Evolutionary conservation across 768 basidiomycete genomes (phyloP).

Genomic region (Tricholomella constricta): DNA sequence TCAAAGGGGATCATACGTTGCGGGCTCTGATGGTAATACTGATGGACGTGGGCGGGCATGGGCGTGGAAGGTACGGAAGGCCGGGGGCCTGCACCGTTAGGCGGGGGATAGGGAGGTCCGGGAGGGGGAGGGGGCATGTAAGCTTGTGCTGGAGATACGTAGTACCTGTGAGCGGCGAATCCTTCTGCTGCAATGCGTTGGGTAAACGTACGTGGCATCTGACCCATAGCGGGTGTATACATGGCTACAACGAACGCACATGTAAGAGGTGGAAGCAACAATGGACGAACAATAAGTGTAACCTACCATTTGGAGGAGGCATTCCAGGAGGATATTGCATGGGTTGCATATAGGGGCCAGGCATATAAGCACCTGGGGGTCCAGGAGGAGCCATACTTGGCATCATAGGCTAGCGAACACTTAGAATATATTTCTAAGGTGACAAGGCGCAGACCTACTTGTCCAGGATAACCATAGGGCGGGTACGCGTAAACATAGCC

Average conservation of each 20-base stretch:
- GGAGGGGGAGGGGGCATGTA: constrained; percentile 81
- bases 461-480: constrained; percentile 76
- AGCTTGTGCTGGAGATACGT: constrained; percentile 58
- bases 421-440: background rate
- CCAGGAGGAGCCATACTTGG: constrained; percentile 78
- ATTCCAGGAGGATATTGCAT: constrained; percentile 83
- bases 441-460: constrained; percentile 45
- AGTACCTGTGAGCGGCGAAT: constrained; percentile 1
- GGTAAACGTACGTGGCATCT: constrained; percentile 76
- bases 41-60: constrained; percentile 82
- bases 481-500: constrained; percentile 76
- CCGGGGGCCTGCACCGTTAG: constrained; percentile 76
- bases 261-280: background rate
- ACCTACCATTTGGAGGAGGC: constrained; percentile 75
- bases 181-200: background rate
- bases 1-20: constrained; percentile 56
- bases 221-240: constrained; percentile 84
- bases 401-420: constrained; percentile 68
- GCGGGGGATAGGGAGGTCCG: constrained; percentile 69
- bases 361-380: constrained; percentile 80
- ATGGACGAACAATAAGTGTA: constrained; percentile 15
- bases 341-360: constrained; percentile 78
- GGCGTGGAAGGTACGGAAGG: constrained; percentile 93
- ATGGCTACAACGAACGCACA: constrained; percentile 52
- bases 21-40: constrained; percentile 89